A percentile compares a stretch with the other conserved stretches of the same genome.
These are phyloP conservation scores for Parascedosporium putredinis DNA, from an alignment of 2,329 filamentous ascomycete species.

Conservation along the genomic window DNA sequence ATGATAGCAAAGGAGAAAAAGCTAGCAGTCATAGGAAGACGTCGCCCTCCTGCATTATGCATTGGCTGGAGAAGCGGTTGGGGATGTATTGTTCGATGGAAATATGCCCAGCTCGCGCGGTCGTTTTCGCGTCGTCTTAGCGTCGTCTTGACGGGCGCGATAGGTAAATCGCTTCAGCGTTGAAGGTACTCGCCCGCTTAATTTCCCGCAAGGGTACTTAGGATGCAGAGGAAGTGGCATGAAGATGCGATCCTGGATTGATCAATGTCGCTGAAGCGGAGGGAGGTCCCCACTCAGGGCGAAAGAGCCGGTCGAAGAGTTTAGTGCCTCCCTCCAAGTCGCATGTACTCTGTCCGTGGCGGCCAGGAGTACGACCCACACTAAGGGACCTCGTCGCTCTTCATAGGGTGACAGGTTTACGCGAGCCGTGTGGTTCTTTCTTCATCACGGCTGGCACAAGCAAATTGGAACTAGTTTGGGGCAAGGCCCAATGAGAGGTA, in stretches of 20 bases:
- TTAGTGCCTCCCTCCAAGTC: slow-evolving; percentile 1
- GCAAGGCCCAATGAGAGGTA: background rate
- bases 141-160: background rate
- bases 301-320: background rate
- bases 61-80: background rate
- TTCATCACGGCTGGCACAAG: background rate
- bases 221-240: background rate
- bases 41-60: background rate
- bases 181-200: too few species aligned
- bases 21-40: too few species aligned
- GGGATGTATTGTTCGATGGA: too few species aligned
- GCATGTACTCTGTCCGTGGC: background rate
- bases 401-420: background rate
- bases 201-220: background rate
- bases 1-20: too few species aligned
- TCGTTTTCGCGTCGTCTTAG: background rate
- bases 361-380: background rate
- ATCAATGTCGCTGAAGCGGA: slow-evolving; percentile 1
- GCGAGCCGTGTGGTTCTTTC: background rate
- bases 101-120: too few species aligned
- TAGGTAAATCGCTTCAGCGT: too few species aligned
- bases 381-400: background rate
- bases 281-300: background rate
- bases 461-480: background rate
- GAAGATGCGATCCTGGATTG: slow-evolving; percentile 1